Evolutionary conservation across 345 rosid genomes (phyloP).

Genomic region (Brassica carinata): DNA sequence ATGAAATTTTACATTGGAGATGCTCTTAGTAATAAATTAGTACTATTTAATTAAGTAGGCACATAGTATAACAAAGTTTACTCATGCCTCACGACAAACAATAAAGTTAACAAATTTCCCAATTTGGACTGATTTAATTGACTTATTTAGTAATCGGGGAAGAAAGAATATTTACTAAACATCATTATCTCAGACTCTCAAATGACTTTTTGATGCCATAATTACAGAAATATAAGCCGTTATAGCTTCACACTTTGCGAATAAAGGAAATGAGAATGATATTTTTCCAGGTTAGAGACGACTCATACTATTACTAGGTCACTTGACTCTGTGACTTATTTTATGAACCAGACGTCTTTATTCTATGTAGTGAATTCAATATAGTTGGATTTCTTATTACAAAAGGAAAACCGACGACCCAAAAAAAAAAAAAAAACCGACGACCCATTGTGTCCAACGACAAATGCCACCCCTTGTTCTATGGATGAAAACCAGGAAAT

Average conservation of each 20-base stretch:
- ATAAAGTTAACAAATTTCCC: not conserved
- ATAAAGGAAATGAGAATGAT: not conserved
- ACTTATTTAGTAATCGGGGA: not conserved
- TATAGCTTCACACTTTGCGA: not conserved
- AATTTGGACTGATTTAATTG: not conserved
- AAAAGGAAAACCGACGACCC: not conserved
- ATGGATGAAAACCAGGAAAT: not conserved
- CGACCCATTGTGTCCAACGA: constrained; percentile 7
- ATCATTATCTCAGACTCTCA: not conserved
- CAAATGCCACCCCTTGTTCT: not conserved
- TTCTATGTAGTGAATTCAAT: not conserved
- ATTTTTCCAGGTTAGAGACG: not conserved
- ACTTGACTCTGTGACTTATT: not conserved
- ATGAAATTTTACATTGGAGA: no score
- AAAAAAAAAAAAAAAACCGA: no score
- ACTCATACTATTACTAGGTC: not conserved
- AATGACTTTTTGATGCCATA: not conserved
- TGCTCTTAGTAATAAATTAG: not conserved
- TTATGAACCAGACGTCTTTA: constrained; percentile 3
- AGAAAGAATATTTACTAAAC: constrained; percentile 10
- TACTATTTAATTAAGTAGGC: constrained; percentile 10
- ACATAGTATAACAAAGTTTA: not conserved
- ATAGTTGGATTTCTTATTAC: not conserved
- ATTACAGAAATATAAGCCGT: not conserved
- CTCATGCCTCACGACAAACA: constrained; percentile 1